phyloP scores from a whole-genome alignment of 78 protist genomes.

The Parvularia atlantis region DNA sequence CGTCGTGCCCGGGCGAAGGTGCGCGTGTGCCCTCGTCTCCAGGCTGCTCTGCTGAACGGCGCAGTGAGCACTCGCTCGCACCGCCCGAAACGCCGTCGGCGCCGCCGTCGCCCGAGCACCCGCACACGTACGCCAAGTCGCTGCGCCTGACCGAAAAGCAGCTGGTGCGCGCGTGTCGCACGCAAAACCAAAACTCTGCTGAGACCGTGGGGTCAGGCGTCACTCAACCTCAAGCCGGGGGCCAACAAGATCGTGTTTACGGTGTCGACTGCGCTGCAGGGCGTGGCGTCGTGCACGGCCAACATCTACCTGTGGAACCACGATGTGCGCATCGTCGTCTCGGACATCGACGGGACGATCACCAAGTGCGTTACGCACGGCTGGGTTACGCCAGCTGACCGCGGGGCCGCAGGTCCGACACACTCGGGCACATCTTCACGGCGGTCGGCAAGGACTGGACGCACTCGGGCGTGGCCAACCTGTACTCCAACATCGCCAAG shows the following conservation, averaged over 20 bases:
- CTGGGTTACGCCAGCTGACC: no score
- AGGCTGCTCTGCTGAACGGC: no score
- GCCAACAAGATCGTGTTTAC: constrained; percentile 58
- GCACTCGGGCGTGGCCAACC: constrained; percentile 76
- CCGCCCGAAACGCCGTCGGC: no score
- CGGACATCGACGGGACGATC: constrained; percentile 94
- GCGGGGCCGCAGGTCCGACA: constrained; percentile 74
- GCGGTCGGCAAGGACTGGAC: constrained; percentile 88
- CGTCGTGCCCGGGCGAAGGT: no score
- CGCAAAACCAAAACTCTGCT: no score
- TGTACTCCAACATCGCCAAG: constrained; percentile 54
- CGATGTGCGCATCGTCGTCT: constrained; percentile 63
- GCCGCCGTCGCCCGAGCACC: no score
- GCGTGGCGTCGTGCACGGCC: constrained; percentile 17
- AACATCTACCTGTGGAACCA: constrained; percentile 56
- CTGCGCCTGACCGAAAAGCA: no score
- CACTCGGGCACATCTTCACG: constrained; percentile 82
- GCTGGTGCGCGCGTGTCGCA: no score
- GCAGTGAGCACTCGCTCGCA: no score
- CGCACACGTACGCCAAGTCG: no score
- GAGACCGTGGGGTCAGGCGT: no score
- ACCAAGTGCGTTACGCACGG: constrained; percentile 74
- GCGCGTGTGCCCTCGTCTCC: no score
- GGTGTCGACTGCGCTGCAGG: constrained; percentile 56
- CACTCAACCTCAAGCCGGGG: constrained; percentile 58